A percentile compares a stretch with the other conserved stretches of the same genome.
These are phyloP conservation scores for Sideroxylon spinosum DNA, from an alignment of 179 eudicot genomes.

Conservation along the genomic window DNA sequence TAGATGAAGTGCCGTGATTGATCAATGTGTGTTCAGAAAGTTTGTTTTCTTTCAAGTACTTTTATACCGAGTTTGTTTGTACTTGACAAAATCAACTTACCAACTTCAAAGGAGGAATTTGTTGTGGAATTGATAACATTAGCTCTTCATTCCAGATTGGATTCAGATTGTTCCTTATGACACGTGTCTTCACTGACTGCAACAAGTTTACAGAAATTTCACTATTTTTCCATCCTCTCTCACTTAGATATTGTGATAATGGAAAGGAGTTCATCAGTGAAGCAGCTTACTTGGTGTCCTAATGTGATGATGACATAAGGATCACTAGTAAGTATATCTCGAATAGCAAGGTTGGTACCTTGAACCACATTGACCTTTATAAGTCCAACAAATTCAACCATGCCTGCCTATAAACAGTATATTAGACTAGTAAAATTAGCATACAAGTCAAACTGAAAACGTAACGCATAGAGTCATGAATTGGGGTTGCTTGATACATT, in stretches of 20 bases:
- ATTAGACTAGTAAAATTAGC: slow-evolving; percentile 8
- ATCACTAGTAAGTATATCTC: slow-evolving; percentile 89
- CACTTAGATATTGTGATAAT: background rate
- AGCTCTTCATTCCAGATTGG: slow-evolving; percentile 96
- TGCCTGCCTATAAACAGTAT: slow-evolving; percentile 67
- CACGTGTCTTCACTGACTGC: slow-evolving; percentile 94
- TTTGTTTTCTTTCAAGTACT: background rate
- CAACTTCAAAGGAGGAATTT: slow-evolving; percentile 77
- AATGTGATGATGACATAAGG: slow-evolving; percentile 85
- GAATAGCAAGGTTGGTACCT: slow-evolving; percentile 89
- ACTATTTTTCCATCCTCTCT: background rate
- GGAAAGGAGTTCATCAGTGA: slow-evolving; percentile 13
- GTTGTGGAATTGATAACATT: slow-evolving; percentile 90
- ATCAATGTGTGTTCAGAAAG: background rate
- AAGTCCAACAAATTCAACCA: slow-evolving; percentile 91
- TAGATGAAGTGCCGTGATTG: background rate
- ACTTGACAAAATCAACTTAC: slow-evolving; percentile 40
- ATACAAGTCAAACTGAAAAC: background rate
- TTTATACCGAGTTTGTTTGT: background rate
- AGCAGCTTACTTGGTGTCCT: slow-evolving; percentile 76
- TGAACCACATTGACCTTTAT: slow-evolving; percentile 80
- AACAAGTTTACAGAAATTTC: slow-evolving; percentile 25
- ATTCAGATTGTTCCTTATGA: slow-evolving; percentile 80
- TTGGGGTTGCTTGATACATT: background rate
- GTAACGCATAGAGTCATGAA: background rate